phyloP scores from a whole-genome alignment of 495 filamentous ascomycete species.

The Lasiosphaeria hispida region DNA sequence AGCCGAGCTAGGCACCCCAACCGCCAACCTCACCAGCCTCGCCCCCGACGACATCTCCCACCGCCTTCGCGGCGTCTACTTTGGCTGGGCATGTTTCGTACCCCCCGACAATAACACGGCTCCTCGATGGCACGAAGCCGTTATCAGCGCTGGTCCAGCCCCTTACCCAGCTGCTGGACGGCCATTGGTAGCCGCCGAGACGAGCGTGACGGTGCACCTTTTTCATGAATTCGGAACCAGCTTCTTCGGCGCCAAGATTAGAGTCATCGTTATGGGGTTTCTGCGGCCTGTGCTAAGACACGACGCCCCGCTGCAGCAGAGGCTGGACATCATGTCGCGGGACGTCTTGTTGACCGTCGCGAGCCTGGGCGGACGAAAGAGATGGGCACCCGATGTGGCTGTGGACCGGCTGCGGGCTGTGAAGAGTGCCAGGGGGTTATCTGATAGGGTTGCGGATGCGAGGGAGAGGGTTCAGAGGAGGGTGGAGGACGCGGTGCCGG shows the following conservation, averaged over 20 bases:
- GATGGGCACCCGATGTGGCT: constrained; percentile 1
- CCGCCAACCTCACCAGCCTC: constrained; percentile 43
- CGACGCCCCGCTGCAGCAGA: constrained; percentile 37
- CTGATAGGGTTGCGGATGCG: constrained; percentile 2
- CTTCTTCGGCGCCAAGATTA: constrained; percentile 39
- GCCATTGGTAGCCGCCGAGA: constrained; percentile 41
- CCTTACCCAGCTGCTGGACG: constrained; percentile 24
- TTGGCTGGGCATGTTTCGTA: constrained; percentile 56
- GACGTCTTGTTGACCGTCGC: constrained; percentile 50
- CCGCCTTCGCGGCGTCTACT: constrained; percentile 58
- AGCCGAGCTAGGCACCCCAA: constrained; percentile 33
- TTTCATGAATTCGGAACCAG: constrained; percentile 44
- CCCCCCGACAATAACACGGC: constrained; percentile 12
- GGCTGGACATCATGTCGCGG: constrained; percentile 41
- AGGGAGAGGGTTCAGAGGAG: constrained; percentile 5
- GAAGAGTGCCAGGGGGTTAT: background rate
- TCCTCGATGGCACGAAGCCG: constrained; percentile 49
- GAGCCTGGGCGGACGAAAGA: constrained; percentile 35
- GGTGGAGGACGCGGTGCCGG: constrained; percentile 1
- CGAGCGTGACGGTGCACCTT: constrained; percentile 41
- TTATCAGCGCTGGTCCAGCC: constrained; percentile 51
- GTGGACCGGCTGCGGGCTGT: background rate
- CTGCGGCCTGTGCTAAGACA: constrained; percentile 39
- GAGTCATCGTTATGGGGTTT: constrained; percentile 57
- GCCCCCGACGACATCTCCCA: constrained; percentile 44